Evolutionary conservation across 2,329 filamentous ascomycete species (phyloP).

Genomic region (Ceratocystis cacaofunesta): DNA sequence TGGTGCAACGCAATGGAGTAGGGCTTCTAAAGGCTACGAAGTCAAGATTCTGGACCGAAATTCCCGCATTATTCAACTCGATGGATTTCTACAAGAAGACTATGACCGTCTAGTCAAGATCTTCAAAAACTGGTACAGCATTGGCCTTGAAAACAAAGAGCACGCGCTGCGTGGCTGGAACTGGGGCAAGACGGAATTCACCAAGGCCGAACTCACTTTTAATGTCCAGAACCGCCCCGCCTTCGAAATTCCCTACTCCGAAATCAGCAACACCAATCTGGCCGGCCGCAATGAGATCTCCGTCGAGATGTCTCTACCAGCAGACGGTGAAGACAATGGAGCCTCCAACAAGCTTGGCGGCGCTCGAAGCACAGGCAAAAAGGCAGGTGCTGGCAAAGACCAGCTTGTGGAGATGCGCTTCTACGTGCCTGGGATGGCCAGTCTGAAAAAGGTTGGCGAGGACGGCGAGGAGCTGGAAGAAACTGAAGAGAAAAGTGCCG

Average conservation of each 20-base stretch:
- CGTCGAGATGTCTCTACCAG: slow-evolving; percentile 74
- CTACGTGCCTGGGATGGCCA: slow-evolving; percentile 86
- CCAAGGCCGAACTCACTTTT: slow-evolving; percentile 87
- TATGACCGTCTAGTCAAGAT: slow-evolving; percentile 79
- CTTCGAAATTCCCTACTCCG: slow-evolving; percentile 92
- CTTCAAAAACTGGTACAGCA: slow-evolving; percentile 97
- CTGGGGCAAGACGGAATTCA: slow-evolving; percentile 96
- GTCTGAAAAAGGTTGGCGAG: slow-evolving; percentile 49
- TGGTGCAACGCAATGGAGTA: slow-evolving; percentile 80
- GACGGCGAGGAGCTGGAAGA: slow-evolving; percentile 49
- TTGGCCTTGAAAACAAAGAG: slow-evolving; percentile 80
- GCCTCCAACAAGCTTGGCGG: slow-evolving; percentile 56
- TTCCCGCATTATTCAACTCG: slow-evolving; percentile 77
- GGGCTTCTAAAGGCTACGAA: slow-evolving; percentile 82
- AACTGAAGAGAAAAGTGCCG: slow-evolving; percentile 84
- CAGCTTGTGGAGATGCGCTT: slow-evolving; percentile 98
- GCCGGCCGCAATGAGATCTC: slow-evolving; percentile 96
- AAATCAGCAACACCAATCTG: slow-evolving; percentile 94
- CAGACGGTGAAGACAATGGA: slow-evolving; percentile 55
- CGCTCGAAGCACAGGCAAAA: slow-evolving; percentile 64
- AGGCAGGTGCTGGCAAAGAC: slow-evolving; percentile 75
- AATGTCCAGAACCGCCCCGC: slow-evolving; percentile 93
- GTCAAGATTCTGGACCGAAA: slow-evolving; percentile 79
- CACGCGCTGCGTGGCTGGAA: slow-evolving; percentile 96
- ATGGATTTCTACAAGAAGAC: slow-evolving; percentile 91